Evolutionary conservation across 164 flowering plant species (phyloP).

Genomic region (Echeveria elegans): DNA sequence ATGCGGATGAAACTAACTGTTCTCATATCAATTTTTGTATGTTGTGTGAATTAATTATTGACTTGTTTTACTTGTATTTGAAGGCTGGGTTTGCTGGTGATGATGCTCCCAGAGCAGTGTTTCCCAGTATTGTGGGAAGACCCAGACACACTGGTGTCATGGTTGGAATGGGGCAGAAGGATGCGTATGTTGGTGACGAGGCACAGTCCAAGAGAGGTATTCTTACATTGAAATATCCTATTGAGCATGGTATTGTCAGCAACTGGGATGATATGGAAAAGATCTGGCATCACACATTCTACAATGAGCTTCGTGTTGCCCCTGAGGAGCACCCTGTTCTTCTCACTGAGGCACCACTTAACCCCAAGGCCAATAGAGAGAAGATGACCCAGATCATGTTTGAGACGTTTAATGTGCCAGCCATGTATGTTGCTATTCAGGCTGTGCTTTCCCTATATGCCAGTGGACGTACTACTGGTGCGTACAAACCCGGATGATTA

Average conservation of each 20-base stretch:
- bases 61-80: neutral
- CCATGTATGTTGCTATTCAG: neutral
- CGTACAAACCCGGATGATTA: neutral
- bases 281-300: neutral
- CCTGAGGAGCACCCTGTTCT: neutral
- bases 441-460: neutral
- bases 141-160: neutral
- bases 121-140: neutral
- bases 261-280: neutral
- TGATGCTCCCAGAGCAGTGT: neutral
- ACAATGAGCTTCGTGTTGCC: neutral
- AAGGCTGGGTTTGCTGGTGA: neutral
- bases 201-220: neutral
- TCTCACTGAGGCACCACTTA: neutral
- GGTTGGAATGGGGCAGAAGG: neutral
- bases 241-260: neutral
- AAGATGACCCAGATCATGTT: constrained; percentile 1
- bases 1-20: neutral
- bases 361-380: neutral
- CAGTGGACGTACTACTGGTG: constrained; percentile 2
- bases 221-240: neutral
- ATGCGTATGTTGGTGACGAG: neutral
- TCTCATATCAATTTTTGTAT: too few species aligned
- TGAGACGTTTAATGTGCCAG: neutral
- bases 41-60: neutral